phyloP scores from a whole-genome alignment of 2,329 filamentous ascomycete species.

The Fusarium sp. region DNA sequence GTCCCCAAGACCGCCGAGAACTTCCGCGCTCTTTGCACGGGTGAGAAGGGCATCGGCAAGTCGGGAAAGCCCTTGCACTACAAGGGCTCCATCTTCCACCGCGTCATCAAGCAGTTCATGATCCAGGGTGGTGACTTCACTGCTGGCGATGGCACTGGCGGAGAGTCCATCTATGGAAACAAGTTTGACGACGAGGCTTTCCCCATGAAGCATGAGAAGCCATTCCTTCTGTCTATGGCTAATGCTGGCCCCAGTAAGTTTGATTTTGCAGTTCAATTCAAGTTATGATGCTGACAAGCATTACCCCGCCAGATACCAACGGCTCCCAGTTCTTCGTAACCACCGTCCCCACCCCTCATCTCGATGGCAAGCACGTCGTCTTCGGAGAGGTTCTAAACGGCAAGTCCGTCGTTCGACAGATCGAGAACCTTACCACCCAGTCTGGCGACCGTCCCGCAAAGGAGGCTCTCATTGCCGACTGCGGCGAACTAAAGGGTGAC shows the following conservation, averaged over 20 bases:
- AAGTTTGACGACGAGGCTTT: slow-evolving; percentile 99
- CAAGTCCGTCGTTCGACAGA: slow-evolving; percentile 89
- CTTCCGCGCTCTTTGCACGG: slow-evolving; percentile 94
- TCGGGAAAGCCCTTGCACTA: slow-evolving; percentile 89
- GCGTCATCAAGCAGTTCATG: slow-evolving; percentile 99
- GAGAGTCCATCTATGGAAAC: slow-evolving; percentile 96
- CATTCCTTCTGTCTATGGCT: slow-evolving; percentile 96
- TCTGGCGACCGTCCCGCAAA: slow-evolving; percentile 81
- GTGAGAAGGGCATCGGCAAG: slow-evolving; percentile 89
- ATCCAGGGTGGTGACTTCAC: slow-evolving; percentile 96
- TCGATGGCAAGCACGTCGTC: slow-evolving; percentile 97
- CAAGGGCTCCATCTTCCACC: slow-evolving; percentile 94
- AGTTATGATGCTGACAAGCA: slow-evolving; percentile 18
- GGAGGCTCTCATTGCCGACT: slow-evolving; percentile 82
- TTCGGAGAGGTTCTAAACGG: slow-evolving; percentile 95
- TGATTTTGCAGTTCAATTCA: neutral
- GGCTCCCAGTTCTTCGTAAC: slow-evolving; percentile 99
- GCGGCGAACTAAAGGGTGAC: slow-evolving; percentile 83
- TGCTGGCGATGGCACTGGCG: slow-evolving; percentile 91
- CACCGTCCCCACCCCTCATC: slow-evolving; percentile 92
- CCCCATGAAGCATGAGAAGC: slow-evolving; percentile 88
- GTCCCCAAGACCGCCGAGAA: slow-evolving; percentile 97
- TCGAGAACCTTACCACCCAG: slow-evolving; percentile 85
- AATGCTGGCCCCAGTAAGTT: slow-evolving; percentile 88
- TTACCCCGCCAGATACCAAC: slow-evolving; percentile 77